Evolutionary conservation across 139 green algal species (phyloP), one percentile per base, ranked within the genome.

Genomic region (Chloropicon primus): DNA sequence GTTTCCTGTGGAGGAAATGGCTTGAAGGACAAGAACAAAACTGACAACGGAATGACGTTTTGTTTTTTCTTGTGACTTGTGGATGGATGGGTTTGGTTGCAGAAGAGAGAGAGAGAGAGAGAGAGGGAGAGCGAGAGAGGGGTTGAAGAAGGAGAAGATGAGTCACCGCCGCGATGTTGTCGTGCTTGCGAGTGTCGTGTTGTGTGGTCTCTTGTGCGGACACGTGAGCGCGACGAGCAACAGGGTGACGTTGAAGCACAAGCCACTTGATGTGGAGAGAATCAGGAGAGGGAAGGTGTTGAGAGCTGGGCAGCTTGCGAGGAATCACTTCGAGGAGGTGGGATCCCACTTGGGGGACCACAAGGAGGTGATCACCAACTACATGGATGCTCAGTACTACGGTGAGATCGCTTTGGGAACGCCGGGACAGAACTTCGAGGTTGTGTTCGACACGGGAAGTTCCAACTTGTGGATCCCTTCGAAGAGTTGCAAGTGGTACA

Each of bases 401-500:
- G 96, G 91, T 25, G 83, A 93, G 72, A 92, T 99, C 28, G 79
- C 76, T 0, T 87, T 99, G 17, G 96, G 96, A 2, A 97, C 90
- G 0, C 96, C 96, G 1, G 28, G 78, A 0, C 95, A 99, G 82
- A 82, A 54, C 1, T 99, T 99, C 79, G 80, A 87, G 10, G 96
- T 99, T 5, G 73, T 88, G 17, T 96, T 98, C 28, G 95, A 99
- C 90, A 96, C 92, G 1, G 94, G 94, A 23, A 89, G 75, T 75
- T 89, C 84, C 79, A 99, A 99, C 84, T 83, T 99, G 72, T 99
- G 96, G 93, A 89, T 97, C 21, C 93, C 93, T 1, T 90, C 83
- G 1, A 83, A 79, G 1, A 86, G 96, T 74, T 99, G 96, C 81
- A 82, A 81, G 27, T 93, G 91, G 76, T 88, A 93, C 72, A 89